phyloP scores from a whole-genome alignment of 805 yeast species.

The Candida gorgasii region DNA sequence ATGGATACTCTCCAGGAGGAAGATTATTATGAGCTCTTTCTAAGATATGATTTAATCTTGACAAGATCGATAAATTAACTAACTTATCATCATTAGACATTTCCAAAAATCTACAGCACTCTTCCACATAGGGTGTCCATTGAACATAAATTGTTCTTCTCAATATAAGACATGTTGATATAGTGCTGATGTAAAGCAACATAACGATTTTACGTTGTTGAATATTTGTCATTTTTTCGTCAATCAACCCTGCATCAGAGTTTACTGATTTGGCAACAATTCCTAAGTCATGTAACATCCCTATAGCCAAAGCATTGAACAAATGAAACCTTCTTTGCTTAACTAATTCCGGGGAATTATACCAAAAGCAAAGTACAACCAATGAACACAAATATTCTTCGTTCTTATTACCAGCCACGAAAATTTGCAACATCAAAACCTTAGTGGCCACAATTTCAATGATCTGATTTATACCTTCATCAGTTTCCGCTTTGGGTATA shows the following conservation, averaged over 20 bases:
- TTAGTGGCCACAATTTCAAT: constrained; percentile 56
- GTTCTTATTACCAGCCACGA: constrained; percentile 70
- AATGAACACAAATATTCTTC: constrained; percentile 66
- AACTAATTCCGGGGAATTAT: constrained; percentile 79
- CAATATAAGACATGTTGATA: constrained; percentile 64
- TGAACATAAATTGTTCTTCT: constrained; percentile 61
- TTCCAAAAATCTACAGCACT: constrained; percentile 55
- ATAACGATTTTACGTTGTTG: constrained; percentile 57
- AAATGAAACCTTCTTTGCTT: constrained; percentile 77
- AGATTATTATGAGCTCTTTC: constrained; percentile 59
- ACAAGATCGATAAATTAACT: constrained; percentile 53
- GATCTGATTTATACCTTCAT: constrained; percentile 44
- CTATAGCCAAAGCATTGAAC: constrained; percentile 61
- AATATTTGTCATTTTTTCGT: constrained; percentile 14
- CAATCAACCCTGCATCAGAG: neutral
- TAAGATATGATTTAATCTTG: constrained; percentile 57
- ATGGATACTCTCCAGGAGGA: constrained; percentile 36
- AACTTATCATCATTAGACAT: constrained; percentile 30
- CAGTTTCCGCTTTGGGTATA: constrained; percentile 26
- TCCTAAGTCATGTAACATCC: constrained; percentile 76
- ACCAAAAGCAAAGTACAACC: constrained; percentile 70
- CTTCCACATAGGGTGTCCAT: constrained; percentile 67
- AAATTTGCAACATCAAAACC: constrained; percentile 55
- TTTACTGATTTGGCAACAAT: constrained; percentile 51
- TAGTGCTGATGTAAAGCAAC: constrained; percentile 59